Evolutionary conservation across 306 rosid genomes (phyloP), one percentile per base, ranked within the genome.

Genomic region (Gillenia trifoliata): DNA sequence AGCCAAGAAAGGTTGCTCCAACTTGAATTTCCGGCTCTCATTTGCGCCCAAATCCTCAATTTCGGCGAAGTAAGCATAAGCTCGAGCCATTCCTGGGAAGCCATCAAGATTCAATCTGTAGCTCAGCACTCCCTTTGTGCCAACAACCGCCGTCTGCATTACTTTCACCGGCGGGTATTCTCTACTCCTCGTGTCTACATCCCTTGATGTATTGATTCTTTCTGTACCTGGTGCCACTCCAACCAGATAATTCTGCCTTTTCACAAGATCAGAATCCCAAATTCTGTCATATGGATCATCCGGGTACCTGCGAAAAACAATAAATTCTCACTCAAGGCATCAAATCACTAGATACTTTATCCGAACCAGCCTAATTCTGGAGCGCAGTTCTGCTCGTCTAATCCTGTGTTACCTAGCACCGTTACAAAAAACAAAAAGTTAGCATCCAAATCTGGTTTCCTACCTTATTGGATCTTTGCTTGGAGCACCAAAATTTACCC

Each of bases 281-380:
- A 94, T 87, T 88, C 99, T 92, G 80, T 94, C 97, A 85, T 88
- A 94, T 1, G 97, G 99, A 64, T 94, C 99, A 84, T 94, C 98
- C 43, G 99, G 97, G 85, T 91, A 92, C 93, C 99, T 91, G 89
- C 81, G 43, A 69, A 66, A 84, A 61, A 79, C 54, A 61, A 38
- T 9, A 30, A 30, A 36, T 16, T 55, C 40, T 29, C 13, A 75
- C 23, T 75, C 67, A 31, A 55, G 34, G 36, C 4, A 71, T 29
- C 28, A 38, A 52, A 47, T 20, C 25, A 28, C 34, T 31, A 76
- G 29, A 54, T 19, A 15, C 52, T 4, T 15, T 15, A 15, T 45
- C 52, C 20, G 52, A 16, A 45, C 52, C 52, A 5, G 52, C 8
- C 20, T 15, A 45, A 5, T 45, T 45, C 52, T 45, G 52, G 52